Percentiles rank a stretch among this genome's conserved stretches.
Evolutionary conservation across 177 flowering plant genomes (phyloP).

Genomic region (Vitis hybrid): DNA sequence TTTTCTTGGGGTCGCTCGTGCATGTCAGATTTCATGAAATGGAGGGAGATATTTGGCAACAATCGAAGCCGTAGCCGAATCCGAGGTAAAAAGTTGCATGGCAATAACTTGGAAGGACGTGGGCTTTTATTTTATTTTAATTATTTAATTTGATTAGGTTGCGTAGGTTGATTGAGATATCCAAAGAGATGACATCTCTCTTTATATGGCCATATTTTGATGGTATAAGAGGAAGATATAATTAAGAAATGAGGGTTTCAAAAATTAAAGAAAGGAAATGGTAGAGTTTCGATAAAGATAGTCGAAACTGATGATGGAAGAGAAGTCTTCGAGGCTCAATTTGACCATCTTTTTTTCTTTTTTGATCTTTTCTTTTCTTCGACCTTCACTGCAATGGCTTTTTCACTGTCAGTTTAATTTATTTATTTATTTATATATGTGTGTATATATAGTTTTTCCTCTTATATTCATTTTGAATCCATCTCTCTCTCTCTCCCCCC

Average conservation of each 20-base stretch:
- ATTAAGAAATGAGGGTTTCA: conserved; percentile 5
- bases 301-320: conserved; percentile 56
- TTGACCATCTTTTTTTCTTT: conserved; percentile 52
- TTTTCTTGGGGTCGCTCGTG: not conserved
- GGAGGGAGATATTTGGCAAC: not conserved
- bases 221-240: conserved; percentile 1
- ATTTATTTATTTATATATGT: no score
- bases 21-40: not conserved
- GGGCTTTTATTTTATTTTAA: not conserved
- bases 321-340: conserved; percentile 65
- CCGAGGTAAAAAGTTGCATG: conserved; percentile 21
- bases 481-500: not conserved
- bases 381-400: conserved; percentile 22
- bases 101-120: conserved; percentile 22
- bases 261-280: conserved; percentile 26
- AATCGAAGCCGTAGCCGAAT: not conserved
- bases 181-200: not conserved
- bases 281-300: conserved; percentile 68
- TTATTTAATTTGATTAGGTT: not conserved
- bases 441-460: no score
- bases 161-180: not conserved
- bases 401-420: conserved; percentile 17
- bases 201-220: not conserved
- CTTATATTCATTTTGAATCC: not conserved
- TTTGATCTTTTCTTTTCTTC: conserved; percentile 5